phyloP scores from a whole-genome alignment of 176 grass and related monocot species.

The Rhynchospora tenuis region DNA sequence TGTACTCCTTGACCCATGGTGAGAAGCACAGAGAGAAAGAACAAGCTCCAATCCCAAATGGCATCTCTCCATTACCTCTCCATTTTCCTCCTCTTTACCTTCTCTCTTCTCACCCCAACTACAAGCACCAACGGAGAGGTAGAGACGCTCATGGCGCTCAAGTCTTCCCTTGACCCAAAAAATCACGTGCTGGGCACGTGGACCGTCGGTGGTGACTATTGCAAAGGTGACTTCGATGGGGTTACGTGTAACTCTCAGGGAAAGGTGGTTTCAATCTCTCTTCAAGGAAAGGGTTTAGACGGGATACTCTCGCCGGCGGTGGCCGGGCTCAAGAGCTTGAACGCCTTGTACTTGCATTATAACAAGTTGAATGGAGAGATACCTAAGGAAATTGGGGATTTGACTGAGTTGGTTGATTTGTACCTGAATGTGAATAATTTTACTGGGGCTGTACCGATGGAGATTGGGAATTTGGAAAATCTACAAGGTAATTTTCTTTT shows the following conservation, averaged over 20 bases:
- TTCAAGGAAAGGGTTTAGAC: conserved; percentile 52
- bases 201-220: conserved; percentile 48
- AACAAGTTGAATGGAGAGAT: conserved; percentile 48
- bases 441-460: conserved; percentile 38
- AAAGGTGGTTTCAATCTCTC: conserved; percentile 50
- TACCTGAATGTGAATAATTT: conserved; percentile 75
- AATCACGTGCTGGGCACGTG: conserved; percentile 43
- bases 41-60: conserved; percentile 4
- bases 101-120: background rate
- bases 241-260: conserved; percentile 53
- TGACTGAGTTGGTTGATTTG: conserved; percentile 44
- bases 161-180: conserved; percentile 52
- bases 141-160: conserved; percentile 63
- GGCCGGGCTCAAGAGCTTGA: conserved; percentile 45
- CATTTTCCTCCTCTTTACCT: background rate
- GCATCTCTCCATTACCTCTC: conserved; percentile 9
- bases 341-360: conserved; percentile 67
- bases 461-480: conserved; percentile 36
- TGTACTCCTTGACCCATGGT: background rate
- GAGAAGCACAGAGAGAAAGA: background rate
- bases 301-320: conserved; percentile 57
- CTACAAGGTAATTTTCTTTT: conserved; percentile 64
- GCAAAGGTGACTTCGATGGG: conserved; percentile 78
- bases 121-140: conserved; percentile 28
- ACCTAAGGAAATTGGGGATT: conserved; percentile 42